These are phyloP conservation scores for Penicillium argentinense DNA, from an alignment of 495 filamentous ascomycete species.

Conservation along the genomic window DNA sequence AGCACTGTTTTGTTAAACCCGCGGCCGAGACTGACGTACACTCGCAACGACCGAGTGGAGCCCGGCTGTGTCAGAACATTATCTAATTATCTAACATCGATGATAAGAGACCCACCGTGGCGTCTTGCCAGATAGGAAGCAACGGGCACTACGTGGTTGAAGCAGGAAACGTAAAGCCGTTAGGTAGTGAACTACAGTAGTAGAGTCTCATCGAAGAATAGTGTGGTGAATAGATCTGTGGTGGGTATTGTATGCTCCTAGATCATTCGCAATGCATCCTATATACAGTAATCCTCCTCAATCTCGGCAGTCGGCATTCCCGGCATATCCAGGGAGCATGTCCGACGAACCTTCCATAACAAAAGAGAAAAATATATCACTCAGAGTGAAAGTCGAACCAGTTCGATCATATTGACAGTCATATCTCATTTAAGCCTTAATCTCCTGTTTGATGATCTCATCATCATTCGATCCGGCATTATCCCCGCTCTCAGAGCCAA, in stretches of 20 bases:
- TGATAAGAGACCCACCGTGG: constrained; percentile 1
- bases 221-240: not conserved
- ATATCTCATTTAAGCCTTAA: constrained; percentile 11
- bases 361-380: not conserved
- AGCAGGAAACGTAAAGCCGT: too few species aligned
- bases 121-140: not conserved
- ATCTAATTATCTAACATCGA: not conserved
- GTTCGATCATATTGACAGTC: not conserved
- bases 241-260: constrained; percentile 4
- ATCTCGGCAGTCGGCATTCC: not conserved
- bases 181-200: too few species aligned
- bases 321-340: too few species aligned
- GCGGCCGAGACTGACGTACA: not conserved
- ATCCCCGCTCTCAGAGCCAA: not conserved
- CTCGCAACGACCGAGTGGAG: not conserved
- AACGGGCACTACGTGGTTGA: not conserved
- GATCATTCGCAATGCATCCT: constrained; percentile 1
- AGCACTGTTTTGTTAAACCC: not conserved
- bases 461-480: constrained; percentile 8
- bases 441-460: constrained; percentile 6
- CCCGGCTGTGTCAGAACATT: not conserved
- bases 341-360: not conserved
- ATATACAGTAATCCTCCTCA: not conserved
- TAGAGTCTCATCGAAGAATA: too few species aligned
- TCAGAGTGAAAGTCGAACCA: not conserved